phyloP scores from a whole-genome alignment of 768 basidiomycete genomes.

The Psilocybe cyanescens region DNA sequence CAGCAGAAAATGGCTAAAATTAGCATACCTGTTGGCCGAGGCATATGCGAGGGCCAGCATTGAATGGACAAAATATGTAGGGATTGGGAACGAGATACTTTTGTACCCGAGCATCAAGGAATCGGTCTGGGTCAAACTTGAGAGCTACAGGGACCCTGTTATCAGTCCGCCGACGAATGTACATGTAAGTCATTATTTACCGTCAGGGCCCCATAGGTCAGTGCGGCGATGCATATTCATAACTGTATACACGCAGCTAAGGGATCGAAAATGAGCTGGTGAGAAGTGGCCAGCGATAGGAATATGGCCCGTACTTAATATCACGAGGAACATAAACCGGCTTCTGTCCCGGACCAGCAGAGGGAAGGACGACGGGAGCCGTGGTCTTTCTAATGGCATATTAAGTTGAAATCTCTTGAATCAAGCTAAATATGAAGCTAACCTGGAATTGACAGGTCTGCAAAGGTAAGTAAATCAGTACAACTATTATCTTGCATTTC shows the following conservation, averaged over 20 bases:
- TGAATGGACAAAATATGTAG: no score
- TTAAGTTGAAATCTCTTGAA: not conserved
- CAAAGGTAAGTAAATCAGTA: not conserved
- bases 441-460: not conserved
- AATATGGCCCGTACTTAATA: not conserved
- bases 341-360: not conserved
- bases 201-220: slow-evolving; percentile 58
- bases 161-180: no score
- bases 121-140: no score
- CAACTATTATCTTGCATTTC: not conserved
- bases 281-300: not conserved
- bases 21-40: no score
- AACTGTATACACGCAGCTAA: slow-evolving; percentile 35
- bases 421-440: not conserved
- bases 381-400: not conserved
- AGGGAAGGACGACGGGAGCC: not conserved
- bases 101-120: no score
- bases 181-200: slow-evolving; percentile 25
- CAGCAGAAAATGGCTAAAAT: no score
- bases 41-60: no score
- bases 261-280: not conserved
- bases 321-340: slow-evolving; percentile 9
- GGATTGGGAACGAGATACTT: no score
- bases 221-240: slow-evolving; percentile 50
- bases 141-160: no score